Base-by-base conservation (phyloP, 495 filamentous ascomycete genomes). In the Aspergillus ellipticus region DNA sequence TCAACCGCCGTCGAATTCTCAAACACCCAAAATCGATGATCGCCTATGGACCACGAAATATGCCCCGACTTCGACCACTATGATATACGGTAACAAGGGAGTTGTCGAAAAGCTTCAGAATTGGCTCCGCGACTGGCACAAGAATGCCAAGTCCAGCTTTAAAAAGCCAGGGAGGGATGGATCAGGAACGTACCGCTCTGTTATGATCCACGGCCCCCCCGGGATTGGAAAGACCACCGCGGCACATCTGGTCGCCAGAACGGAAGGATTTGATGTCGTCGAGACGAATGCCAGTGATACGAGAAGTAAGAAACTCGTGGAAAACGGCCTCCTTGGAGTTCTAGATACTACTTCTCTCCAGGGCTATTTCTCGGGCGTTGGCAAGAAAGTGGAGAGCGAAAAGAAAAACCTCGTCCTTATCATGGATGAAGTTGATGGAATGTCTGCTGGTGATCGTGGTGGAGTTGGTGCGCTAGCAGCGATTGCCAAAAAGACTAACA, bases 381-480 rank as follows among this genome's bases (percentile, higher is more conserved):
- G 86, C 37, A 87, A 92, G 73, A 82, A 88, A 54, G 85, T 96
- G 4, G 85, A 97, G 51, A 74, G 74, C 26, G 79, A 77, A 19
- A 97, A 92, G 72, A 93, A 92, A 74, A 96, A 96, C 56, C 82
- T 97, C 22, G 89, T 96, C 8, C 76, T 99, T 11, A 88, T 99
- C 74, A 97, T 99, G 95, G 94, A 99, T 62, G 94, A 99, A 70
- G 94, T 99, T 6, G 94, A 99, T 65, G 94, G 94, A 31, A 99
- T 99, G 94, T 96, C 92, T 45, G 92, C 92, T 41, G 94, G 94
- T 62, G 94, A 99, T 68, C 85, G 94, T 42, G 94, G 94, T 59
- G 94, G 94, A 66, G 95, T 99, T 39, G 94, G 92, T 19, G 93
- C 95, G 29, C 78, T 99, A 35, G 93, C 94, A 47, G 86, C 91